A percentile compares a stretch with the other conserved stretches of the same genome.
Evolutionary conservation across 176 grass and related monocot species (phyloP).

Genomic region (Secale cereale): DNA sequence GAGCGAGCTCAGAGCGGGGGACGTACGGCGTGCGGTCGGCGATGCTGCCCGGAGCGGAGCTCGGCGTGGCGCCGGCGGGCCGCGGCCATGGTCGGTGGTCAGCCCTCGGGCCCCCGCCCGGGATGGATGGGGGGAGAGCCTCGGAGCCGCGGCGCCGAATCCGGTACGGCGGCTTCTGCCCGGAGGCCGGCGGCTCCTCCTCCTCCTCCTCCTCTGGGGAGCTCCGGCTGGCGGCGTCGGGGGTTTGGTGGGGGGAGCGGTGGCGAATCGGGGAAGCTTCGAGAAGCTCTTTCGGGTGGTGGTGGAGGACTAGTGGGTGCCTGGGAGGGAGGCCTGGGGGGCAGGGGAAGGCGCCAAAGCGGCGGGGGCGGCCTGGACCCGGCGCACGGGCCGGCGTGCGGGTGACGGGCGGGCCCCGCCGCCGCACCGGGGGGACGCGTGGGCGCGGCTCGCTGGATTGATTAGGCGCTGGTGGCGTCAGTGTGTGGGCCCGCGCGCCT

Average conservation of each 20-base stretch:
- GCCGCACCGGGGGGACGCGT: neutral
- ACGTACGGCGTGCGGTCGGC: conserved; percentile 29
- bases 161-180: neutral
- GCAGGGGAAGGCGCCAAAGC: neutral
- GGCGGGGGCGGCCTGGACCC: neutral
- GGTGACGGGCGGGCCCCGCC: neutral
- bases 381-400: neutral
- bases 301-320: conserved; percentile 11
- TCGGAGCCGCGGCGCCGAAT: neutral
- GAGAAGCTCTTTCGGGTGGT: neutral
- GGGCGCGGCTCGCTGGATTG: neutral
- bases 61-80: conserved; percentile 14
- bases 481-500: neutral
- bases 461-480: conserved; percentile 13
- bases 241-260: neutral
- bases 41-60: neutral
- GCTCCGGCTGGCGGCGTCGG: neutral
- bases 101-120: neutral
- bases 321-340: neutral
- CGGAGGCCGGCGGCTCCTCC: neutral
- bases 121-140: neutral
- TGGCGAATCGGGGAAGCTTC: conserved; percentile 22
- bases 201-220: neutral
- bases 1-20: neutral
- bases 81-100: conserved; percentile 10